These are phyloP conservation scores for Eucalyptus cloeziana DNA, from an alignment of 345 rosid species.

Conservation along the genomic window DNA sequence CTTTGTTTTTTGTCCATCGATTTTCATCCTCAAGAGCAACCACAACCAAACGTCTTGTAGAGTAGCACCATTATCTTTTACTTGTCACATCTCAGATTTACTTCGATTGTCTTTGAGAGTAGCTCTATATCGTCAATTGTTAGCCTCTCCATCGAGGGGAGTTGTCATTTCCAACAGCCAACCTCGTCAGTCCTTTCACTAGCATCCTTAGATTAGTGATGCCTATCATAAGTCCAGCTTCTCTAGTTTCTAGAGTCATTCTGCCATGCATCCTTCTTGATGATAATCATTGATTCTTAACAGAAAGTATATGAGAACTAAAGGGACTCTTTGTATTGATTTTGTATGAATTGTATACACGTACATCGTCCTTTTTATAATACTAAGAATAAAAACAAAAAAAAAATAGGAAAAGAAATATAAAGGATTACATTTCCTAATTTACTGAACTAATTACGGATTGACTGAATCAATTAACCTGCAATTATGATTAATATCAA, in stretches of 20 bases:
- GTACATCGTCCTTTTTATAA: neutral
- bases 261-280: accelerated
- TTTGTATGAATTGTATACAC: neutral
- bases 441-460: too few species aligned
- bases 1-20: neutral
- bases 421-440: too few species aligned
- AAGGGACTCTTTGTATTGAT: neutral
- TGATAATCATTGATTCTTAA: neutral
- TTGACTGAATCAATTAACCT: neutral
- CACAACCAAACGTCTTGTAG: neutral
- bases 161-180: neutral
- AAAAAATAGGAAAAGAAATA: neutral
- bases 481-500: neutral
- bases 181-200: neutral
- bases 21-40: neutral
- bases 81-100: neutral
- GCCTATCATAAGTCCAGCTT: neutral
- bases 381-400: neutral
- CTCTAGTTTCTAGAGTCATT: neutral
- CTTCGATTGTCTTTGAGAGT: neutral
- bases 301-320: too few species aligned
- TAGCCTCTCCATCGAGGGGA: neutral
- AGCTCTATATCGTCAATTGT: neutral
- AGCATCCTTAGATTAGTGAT: neutral
- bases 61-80: neutral